phyloP scores from a whole-genome alignment of 2,329 filamentous ascomycete genomes.

The Nigrospora sphaerica region DNA sequence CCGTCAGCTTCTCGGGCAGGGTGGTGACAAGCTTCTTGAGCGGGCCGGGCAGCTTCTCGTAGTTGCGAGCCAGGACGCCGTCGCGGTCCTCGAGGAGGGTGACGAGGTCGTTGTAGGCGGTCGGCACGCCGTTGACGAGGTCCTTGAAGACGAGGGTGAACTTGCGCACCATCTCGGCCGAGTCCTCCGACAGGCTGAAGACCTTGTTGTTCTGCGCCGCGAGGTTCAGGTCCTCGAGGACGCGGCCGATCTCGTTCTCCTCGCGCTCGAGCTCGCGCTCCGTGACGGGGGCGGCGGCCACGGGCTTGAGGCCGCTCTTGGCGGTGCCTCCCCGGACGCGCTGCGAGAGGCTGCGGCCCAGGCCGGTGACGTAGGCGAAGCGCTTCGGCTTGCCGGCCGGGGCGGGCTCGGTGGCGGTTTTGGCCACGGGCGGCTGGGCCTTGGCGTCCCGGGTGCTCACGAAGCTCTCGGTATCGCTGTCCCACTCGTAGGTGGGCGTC shows the following conservation, averaged over 20 bases:
- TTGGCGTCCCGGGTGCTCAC: conserved; percentile 12
- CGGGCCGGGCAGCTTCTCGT: conserved; percentile 65
- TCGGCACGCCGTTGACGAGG: conserved; percentile 84
- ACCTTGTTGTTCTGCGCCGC: conserved; percentile 78
- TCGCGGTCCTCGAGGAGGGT: conserved; percentile 54
- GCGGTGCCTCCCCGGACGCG: conserved; percentile 14
- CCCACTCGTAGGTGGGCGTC: conserved; percentile 43
- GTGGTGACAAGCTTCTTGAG: conserved; percentile 81
- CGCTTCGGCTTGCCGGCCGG: conserved; percentile 25
- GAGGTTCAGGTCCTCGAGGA: conserved; percentile 80
- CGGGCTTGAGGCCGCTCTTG: conserved; percentile 19
- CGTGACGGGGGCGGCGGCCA: conserved; percentile 8
- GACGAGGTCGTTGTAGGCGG: conserved; percentile 83
- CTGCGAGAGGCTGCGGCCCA: conserved; percentile 20
- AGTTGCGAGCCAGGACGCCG: conserved; percentile 50
- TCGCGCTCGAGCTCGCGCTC: conserved; percentile 43
- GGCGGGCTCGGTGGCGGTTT: conserved; percentile 15
- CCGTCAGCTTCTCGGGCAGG: conserved; percentile 74
- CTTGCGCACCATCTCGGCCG: conserved; percentile 69
- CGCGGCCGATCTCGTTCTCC: conserved; percentile 64
- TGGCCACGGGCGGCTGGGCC: conserved; percentile 1
- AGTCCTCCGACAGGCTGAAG: conserved; percentile 78
- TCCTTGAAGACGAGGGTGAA: conserved; percentile 93
- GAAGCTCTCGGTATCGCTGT: conserved; percentile 32
- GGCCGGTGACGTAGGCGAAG: conserved; percentile 30